A percentile compares a stretch with the other conserved stretches of the same genome.
phyloP scores from a whole-genome alignment of 176 grass and related monocot genomes.

The Phyllostachys edulis region DNA sequence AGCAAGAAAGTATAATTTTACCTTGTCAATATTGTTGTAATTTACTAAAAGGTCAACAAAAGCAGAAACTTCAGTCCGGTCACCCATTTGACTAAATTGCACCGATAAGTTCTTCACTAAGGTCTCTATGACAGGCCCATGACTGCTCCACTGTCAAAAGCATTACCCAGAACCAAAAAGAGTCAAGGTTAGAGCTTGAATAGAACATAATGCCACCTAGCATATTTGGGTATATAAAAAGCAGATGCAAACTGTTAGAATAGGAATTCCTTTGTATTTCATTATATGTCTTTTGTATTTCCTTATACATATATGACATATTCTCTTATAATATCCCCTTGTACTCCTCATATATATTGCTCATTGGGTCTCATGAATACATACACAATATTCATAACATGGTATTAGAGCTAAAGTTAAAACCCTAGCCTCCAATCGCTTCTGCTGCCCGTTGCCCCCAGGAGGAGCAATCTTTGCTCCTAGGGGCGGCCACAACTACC shows the following conservation, averaged over 20 bases:
- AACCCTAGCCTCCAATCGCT: no score
- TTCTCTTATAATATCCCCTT: no score
- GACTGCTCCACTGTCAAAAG: constrained; percentile 76
- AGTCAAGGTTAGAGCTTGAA: constrained; percentile 34
- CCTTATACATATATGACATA: no score
- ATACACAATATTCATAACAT: no score
- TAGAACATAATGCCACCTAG: constrained; percentile 5
- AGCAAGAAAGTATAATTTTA: constrained; percentile 39
- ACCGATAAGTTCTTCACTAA: constrained; percentile 75
- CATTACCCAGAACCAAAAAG: constrained; percentile 27
- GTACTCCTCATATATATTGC: no score
- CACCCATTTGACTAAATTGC: constrained; percentile 53
- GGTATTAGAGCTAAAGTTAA: no score
- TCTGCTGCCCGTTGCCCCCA: no score
- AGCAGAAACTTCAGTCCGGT: constrained; percentile 58
- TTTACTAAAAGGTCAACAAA: constrained; percentile 87
- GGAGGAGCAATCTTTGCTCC: no score
- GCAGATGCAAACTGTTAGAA: neutral
- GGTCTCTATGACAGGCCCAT: constrained; percentile 89
- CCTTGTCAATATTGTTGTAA: constrained; percentile 99
- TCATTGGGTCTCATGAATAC: no score
- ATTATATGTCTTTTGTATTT: no score
- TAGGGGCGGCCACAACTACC: no score
- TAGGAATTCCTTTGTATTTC: no score
- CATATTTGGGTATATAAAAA: constrained; percentile 21